phyloP scores from a whole-genome alignment of 495 filamentous ascomycete species.

The Talaromyces stipitatus region DNA sequence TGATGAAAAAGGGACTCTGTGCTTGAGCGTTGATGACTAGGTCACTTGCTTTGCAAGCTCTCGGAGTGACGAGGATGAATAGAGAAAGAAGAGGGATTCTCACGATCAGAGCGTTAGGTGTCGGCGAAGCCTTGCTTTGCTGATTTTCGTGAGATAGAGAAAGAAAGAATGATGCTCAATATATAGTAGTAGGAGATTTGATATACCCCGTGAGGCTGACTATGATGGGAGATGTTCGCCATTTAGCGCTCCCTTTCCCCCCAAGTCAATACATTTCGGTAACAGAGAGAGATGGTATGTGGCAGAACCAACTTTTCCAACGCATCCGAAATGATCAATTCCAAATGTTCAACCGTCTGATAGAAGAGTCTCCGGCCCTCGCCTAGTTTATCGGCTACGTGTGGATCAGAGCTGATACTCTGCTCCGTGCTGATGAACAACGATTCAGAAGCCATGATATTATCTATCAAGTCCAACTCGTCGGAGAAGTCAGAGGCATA shows the following conservation, averaged over 20 bases:
- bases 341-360: background rate
- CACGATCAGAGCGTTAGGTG: no score
- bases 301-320: background rate
- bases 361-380: background rate
- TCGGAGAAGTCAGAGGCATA: background rate
- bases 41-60: no score
- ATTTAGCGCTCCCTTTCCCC: background rate
- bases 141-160: no score
- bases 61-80: no score
- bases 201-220: no score
- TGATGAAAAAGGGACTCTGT: no score
- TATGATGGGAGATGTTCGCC: no score
- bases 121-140: no score
- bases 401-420: background rate
- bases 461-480: slow-evolving; percentile 2
- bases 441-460: background rate
- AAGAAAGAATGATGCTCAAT: no score
- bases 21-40: no score
- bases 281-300: background rate
- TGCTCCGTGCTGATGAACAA: background rate
- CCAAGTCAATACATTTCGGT: background rate
- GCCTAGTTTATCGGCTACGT: background rate
- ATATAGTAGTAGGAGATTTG: no score
- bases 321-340: background rate
- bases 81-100: no score